These are phyloP conservation scores for Ganoderma multipileum DNA, from an alignment of 1,284 basidiomycete species.

Conservation along the genomic window DNA sequence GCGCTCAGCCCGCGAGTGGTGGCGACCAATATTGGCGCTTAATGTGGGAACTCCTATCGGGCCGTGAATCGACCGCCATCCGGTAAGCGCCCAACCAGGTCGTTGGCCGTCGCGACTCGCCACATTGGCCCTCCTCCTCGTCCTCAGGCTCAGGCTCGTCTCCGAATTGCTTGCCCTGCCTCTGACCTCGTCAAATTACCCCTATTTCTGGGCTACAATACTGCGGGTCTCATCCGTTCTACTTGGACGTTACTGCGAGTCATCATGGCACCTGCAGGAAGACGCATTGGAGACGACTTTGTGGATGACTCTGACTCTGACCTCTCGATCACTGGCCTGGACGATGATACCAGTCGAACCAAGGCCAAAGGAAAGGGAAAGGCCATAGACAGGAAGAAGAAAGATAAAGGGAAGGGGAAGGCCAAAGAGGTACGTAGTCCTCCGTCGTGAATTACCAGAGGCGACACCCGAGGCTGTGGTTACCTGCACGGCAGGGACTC, in stretches of 20 bases:
- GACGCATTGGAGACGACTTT: constrained; percentile 36
- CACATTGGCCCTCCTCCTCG: no score
- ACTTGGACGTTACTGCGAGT: background rate
- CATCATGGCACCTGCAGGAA: constrained; percentile 35
- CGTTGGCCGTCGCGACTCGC: no score
- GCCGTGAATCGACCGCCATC: no score
- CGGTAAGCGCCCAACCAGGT: no score
- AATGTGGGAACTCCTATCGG: no score
- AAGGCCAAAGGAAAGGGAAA: constrained; percentile 55
- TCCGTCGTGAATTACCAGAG: background rate
- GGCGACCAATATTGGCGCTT: no score
- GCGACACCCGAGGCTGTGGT: background rate
- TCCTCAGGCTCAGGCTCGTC: no score
- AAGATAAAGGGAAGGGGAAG: constrained; percentile 58
- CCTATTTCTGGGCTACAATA: background rate
- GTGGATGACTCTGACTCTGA: constrained; percentile 65
- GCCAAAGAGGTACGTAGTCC: constrained; percentile 54
- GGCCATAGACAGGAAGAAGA: constrained; percentile 46
- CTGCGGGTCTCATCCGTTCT: background rate
- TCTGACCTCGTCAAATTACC: background rate
- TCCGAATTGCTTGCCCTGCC: no score
- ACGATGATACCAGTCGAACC: constrained; percentile 48
- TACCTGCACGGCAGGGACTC: background rate
- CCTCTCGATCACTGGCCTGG: constrained; percentile 41
- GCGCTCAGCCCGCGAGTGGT: no score